Conservation (phyloP, 129 eudicot genomes). For the carrot (Daucus carota) region DH1_v3.0 NC_030384.2:15388001-15388500, state of each 20-base stretch:
- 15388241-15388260: constrained; percentile 53
- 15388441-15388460: not conserved
- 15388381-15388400: not conserved
- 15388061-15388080: constrained; percentile 5
- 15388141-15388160: constrained; percentile 4
- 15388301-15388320: constrained; percentile 3
- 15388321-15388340: not conserved
- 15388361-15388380: not conserved
- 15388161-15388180: constrained; percentile 20
- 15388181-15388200: constrained; percentile 3
- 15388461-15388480: not conserved
- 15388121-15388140: constrained; percentile 2
- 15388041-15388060: constrained; percentile 9
- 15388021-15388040: constrained; percentile 31
- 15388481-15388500: constrained; percentile 17
- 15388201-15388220: constrained; percentile 25
- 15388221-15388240: constrained; percentile 66
- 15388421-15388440: not conserved
- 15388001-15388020: constrained; percentile 26
- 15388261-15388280: constrained; percentile 24
- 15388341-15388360: not conserved
- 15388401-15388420: not conserved
- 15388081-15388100: constrained; percentile 17
- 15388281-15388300: constrained; percentile 10
- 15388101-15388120: constrained; percentile 20